Base-by-base conservation (phyloP, 495 filamentous ascomycete genomes). In the Glutinoglossum americanum region DNA sequence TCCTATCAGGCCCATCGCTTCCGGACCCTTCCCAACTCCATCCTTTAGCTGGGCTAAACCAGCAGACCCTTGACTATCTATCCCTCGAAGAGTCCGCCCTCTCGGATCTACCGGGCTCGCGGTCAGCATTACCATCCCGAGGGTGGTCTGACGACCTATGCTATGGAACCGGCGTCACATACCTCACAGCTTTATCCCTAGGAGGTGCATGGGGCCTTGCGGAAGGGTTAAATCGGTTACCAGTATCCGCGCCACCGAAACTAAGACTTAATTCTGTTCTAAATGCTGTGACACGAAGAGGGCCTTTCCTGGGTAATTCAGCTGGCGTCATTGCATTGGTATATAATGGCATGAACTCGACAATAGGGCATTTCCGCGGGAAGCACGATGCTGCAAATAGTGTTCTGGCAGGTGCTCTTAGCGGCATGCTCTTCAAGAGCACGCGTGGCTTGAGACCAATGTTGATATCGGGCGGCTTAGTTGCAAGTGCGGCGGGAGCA, bases 71-170 rank as follows among this genome's bases (percentile, higher is more conserved):
- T 60, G 89, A 95, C 62, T 97, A 97, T 72, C 77, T 98, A 51
- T 78, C 82, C 51, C 84, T 98, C 66, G 92, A 97, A 73, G 92
- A 97, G 64, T 84, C 87, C 26, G 76, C 82, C 11, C 83, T 97
- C 48, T 89, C 88, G 39, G 76, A 89, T 64, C 77, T 94, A n/a
- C 87, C 92, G 54, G 89, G 89, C 64, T 75, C 79, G 44, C 83
- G 83, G 58, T 87, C 89, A 15, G 82, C 86, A 37, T 78, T 98
- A 35, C 93, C 93, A 4, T 94, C 89, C 28, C 83, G 93, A 66
- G 92, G 92, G 63, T 98, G 93, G 81, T 92, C 86, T 54, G 92
- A 98, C 67, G 92, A 98, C 69, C 80, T 98, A 54, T 97, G 92
- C 71, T 98, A 98, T 67, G 93, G 93, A 64, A 89, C 90, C 26